Conservation (phyloP, 164 flowering plant genomes). For the Pachysandra terminalis region DNA sequence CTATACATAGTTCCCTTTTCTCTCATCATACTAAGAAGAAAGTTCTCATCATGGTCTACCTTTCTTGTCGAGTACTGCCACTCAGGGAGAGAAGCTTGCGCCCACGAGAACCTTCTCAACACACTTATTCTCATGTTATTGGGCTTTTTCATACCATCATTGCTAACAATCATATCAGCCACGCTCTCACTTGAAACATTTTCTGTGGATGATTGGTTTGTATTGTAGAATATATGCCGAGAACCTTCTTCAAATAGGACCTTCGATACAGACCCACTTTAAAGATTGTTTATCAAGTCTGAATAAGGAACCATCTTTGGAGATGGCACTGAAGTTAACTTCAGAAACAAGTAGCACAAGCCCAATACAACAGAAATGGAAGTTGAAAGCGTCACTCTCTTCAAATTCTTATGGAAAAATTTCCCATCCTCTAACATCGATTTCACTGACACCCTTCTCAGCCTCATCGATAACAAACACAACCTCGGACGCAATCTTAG, state of each 20-base stretch:
- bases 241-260: conserved; percentile 93
- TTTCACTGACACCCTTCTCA: conserved; percentile 40
- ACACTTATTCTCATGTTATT: conserved; percentile 12
- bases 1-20: conserved; percentile 70
- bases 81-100: conserved; percentile 35
- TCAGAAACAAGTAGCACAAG: conserved; percentile 64
- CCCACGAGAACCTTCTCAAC: conserved; percentile 27
- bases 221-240: conserved; percentile 68
- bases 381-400: conserved; percentile 37
- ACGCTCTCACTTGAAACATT: conserved; percentile 22
- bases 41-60: conserved; percentile 86
- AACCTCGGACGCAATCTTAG: conserved; percentile 74
- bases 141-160: conserved; percentile 9
- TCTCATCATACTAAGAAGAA: conserved; percentile 86
- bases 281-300: conserved; percentile 65
- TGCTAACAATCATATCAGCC: conserved; percentile 16
- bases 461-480: conserved; percentile 42
- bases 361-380: conserved; percentile 51
- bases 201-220: conserved; percentile 11
- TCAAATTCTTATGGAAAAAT: conserved; percentile 54
- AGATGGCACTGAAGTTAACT: conserved; percentile 54
- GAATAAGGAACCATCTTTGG: conserved; percentile 81
- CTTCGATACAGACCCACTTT: conserved; percentile 55
- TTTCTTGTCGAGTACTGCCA: conserved; percentile 90
- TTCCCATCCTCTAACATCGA: conserved; percentile 39